Conservation (phyloP, 2,329 filamentous ascomycete species). For the Aureobasidium sp. region DNA sequence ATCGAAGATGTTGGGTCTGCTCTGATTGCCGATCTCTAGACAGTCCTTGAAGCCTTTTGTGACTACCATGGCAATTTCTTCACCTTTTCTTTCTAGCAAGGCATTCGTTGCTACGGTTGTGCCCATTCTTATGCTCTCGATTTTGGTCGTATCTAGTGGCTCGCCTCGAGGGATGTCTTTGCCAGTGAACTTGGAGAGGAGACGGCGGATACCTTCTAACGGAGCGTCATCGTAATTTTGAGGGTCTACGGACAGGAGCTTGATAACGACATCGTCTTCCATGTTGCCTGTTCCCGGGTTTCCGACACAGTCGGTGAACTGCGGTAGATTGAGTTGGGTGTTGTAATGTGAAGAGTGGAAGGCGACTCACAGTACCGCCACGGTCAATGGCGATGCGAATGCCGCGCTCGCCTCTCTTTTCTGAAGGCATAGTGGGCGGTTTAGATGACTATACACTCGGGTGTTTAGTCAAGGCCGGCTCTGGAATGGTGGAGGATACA, state of each 20-base stretch:
- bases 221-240: conserved; percentile 86
- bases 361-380: conserved; percentile 47
- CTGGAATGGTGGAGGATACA: background rate
- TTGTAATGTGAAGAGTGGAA: no score
- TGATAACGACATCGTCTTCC: conserved; percentile 71
- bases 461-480: background rate
- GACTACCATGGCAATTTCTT: conserved; percentile 78
- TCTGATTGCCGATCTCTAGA: conserved; percentile 83
- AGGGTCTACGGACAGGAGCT: conserved; percentile 83
- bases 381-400: conserved; percentile 70
- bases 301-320: conserved; percentile 83
- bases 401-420: conserved; percentile 39
- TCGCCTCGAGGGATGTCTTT: conserved; percentile 72
- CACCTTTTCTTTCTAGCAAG: conserved; percentile 80
- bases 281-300: conserved; percentile 62
- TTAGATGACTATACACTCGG: background rate
- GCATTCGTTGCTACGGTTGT: conserved; percentile 94
- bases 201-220: conserved; percentile 79
- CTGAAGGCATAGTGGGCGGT: conserved; percentile 11
- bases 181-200: conserved; percentile 68
- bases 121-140: conserved; percentile 91
- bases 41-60: conserved; percentile 85
- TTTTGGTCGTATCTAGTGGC: conserved; percentile 69
- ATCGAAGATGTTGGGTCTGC: conserved; percentile 82
- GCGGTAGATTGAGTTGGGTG: background rate